Conservation (phyloP, 1,284 basidiomycete species). For the Coniophora puteana region DNA sequence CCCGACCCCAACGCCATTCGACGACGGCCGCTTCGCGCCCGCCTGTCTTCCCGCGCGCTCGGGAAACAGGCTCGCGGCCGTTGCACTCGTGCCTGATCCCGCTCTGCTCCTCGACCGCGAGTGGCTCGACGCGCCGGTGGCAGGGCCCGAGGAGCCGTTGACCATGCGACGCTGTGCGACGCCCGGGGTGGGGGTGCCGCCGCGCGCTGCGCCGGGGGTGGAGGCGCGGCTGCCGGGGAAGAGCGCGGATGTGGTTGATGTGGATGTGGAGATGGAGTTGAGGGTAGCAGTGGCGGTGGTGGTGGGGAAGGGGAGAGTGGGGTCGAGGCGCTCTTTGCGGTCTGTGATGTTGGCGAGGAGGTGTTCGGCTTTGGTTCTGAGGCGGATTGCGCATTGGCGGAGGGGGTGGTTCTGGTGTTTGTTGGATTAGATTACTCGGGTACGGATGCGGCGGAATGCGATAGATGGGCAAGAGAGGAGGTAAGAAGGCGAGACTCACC, state of each 20-base stretch:
- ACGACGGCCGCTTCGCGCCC: not conserved
- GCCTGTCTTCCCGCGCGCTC: no score
- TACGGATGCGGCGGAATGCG: slow-evolving; percentile 4
- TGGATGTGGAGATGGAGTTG: slow-evolving; percentile 19
- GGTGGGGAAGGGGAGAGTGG: slow-evolving; percentile 44
- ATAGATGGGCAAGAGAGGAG: slow-evolving; percentile 2
- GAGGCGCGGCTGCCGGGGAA: no score
- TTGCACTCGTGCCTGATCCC: no score
- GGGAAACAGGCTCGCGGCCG: not conserved
- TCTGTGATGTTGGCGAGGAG: slow-evolving; percentile 89
- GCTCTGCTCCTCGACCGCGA: no score
- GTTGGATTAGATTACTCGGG: slow-evolving; percentile 24
- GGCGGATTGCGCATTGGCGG: slow-evolving; percentile 70
- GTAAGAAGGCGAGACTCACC: slow-evolving; percentile 42
- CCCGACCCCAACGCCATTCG: not conserved
- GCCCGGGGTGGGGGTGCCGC: no score
- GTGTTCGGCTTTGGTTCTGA: slow-evolving; percentile 77
- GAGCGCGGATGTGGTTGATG: no score
- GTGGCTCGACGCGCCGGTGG: not conserved
- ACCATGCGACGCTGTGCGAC: no score
- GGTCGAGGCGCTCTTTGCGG: slow-evolving; percentile 73
- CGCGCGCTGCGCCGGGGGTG: no score
- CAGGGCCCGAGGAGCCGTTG: no score
- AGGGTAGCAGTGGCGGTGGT: slow-evolving; percentile 44
- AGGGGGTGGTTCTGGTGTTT: slow-evolving; percentile 75